phyloP scores from a whole-genome alignment of 805 yeast genomes.

The Limtongia smithiae region DNA sequence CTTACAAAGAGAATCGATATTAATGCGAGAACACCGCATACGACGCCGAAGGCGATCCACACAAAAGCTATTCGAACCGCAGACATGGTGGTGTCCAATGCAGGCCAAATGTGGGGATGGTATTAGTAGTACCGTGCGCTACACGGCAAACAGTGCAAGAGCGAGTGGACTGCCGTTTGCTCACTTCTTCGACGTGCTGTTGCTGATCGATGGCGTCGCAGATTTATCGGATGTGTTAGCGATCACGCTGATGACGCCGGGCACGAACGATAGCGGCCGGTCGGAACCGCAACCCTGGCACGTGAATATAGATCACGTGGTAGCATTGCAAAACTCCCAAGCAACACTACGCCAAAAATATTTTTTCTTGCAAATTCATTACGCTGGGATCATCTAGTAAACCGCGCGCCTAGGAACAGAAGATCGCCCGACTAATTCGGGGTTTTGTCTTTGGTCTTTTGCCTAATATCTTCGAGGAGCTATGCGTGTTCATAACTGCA shows the following conservation, averaged over 20 bases:
- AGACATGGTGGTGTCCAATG: constrained; percentile 9
- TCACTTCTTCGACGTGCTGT: too few species aligned
- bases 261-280: too few species aligned
- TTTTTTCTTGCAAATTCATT: constrained; percentile 4
- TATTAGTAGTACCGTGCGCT: not conserved
- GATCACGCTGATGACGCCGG: too few species aligned
- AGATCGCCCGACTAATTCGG: not conserved
- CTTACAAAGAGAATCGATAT: constrained; percentile 26
- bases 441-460: too few species aligned
- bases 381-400: not conserved
- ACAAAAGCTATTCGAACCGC: constrained; percentile 28
- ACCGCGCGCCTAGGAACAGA: not conserved
- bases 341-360: constrained; percentile 1
- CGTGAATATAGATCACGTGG: not conserved
- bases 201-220: too few species aligned
- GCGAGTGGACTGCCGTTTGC: too few species aligned
- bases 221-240: too few species aligned
- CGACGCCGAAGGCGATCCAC: constrained; percentile 31
- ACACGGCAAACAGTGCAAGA: too few species aligned
- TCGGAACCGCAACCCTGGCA: too few species aligned
- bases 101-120: not conserved
- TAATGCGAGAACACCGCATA: constrained; percentile 22
- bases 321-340: not conserved
- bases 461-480: too few species aligned
- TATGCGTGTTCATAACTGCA: constrained; percentile 89